These are phyloP conservation scores for Lignosus rhinocerotis DNA, from an alignment of 1,284 basidiomycete genomes.

Conservation along the genomic window DNA sequence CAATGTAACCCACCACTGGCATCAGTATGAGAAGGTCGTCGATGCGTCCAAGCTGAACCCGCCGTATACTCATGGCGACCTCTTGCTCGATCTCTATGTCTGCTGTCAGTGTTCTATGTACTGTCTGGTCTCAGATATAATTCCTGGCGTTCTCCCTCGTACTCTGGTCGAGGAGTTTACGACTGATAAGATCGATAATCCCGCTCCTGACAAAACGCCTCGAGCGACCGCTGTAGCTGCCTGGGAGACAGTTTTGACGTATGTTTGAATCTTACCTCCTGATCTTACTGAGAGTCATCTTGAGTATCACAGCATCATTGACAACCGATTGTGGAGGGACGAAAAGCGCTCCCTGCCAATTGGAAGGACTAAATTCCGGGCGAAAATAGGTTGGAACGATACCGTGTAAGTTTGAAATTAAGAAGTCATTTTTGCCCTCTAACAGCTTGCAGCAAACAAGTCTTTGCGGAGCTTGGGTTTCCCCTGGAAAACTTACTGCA, in stretches of 20 bases:
- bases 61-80: conserved; percentile 60
- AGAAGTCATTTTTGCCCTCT: background rate
- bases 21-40: conserved; percentile 66
- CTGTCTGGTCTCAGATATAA: conserved; percentile 64
- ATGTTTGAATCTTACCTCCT: conserved; percentile 27
- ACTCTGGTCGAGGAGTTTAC: conserved; percentile 48
- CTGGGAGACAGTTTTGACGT: conserved; percentile 71
- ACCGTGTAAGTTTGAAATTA: conserved; percentile 48
- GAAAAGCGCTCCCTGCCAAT: conserved; percentile 61
- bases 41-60: conserved; percentile 64
- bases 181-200: conserved; percentile 42
- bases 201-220: conserved; percentile 40
- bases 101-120: conserved; percentile 81
- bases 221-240: conserved; percentile 54
- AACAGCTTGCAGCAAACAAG: conserved; percentile 38
- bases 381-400: conserved; percentile 66
- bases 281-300: no score
- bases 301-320: conserved; percentile 47
- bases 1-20: conserved; percentile 81
- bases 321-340: conserved; percentile 73
- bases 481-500: conserved; percentile 31
- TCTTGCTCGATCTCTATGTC: conserved; percentile 73
- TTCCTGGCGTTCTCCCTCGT: conserved; percentile 69
- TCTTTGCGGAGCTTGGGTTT: conserved; percentile 66
- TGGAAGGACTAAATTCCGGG: conserved; percentile 52